A percentile compares a stretch with the other conserved stretches of the same genome.
These are phyloP conservation scores for Schwanniomyces polymorphus DNA, from an alignment of 805 yeast genomes.

Conservation along the genomic window DNA sequence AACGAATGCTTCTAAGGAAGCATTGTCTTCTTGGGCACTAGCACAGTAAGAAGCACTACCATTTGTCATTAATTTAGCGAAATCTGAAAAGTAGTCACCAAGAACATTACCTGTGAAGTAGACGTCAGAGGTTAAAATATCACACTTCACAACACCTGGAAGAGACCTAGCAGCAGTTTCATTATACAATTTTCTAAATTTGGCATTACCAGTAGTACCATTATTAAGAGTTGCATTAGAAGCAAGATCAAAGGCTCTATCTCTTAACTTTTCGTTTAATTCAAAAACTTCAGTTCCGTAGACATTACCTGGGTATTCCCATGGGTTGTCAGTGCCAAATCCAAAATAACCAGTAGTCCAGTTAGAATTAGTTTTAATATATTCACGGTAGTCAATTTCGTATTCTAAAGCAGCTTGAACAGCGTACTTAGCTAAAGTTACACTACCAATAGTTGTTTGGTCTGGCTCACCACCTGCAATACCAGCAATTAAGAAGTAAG, in stretches of 20 bases:
- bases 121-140: constrained; percentile 58
- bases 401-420: constrained; percentile 62
- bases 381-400: constrained; percentile 53
- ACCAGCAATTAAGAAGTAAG: constrained; percentile 65
- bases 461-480: constrained; percentile 65
- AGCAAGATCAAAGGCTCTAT: constrained; percentile 57
- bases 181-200: constrained; percentile 49
- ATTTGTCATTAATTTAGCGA: constrained; percentile 52
- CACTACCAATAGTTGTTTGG: constrained; percentile 58
- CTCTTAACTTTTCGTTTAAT: constrained; percentile 57
- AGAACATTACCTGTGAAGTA: constrained; percentile 58
- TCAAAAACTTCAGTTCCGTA: constrained; percentile 70
- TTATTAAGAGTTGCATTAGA: constrained; percentile 40
- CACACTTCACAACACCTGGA: constrained; percentile 55
- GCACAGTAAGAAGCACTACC: constrained; percentile 60
- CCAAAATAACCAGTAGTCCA: constrained; percentile 65
- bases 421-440: constrained; percentile 59
- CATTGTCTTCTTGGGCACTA: constrained; percentile 69
- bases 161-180: constrained; percentile 49
- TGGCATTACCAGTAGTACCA: constrained; percentile 46
- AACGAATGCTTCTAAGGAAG: constrained; percentile 57
- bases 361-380: constrained; percentile 31
- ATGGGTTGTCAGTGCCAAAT: constrained; percentile 50
- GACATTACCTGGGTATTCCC: constrained; percentile 50
- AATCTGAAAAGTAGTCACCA: constrained; percentile 50